Evolutionary conservation across 371 early-diverging fungal species (phyloP).

Genomic region (Choanephora cucurbitarum): DNA sequence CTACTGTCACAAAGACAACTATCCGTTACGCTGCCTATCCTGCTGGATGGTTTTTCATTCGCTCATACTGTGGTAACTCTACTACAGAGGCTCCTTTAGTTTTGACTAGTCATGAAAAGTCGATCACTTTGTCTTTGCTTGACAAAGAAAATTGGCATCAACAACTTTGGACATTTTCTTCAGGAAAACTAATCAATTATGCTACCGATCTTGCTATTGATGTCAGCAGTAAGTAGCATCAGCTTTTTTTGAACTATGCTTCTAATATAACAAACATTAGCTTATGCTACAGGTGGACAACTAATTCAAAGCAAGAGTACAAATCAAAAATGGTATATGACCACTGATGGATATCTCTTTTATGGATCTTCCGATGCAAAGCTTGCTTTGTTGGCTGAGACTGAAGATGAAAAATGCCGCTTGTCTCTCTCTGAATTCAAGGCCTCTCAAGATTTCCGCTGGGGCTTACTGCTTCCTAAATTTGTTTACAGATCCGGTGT

Average conservation of each 20-base stretch:
- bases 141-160: constrained; percentile 38
- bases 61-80: constrained; percentile 26
- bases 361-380: constrained; percentile 27
- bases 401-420: constrained; percentile 10
- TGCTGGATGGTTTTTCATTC: constrained; percentile 48
- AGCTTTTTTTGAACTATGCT: neutral
- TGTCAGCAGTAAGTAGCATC: constrained; percentile 31
- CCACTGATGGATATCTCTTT: constrained; percentile 26
- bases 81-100: constrained; percentile 45
- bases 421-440: constrained; percentile 18
- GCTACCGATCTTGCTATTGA: constrained; percentile 48
- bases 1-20: constrained; percentile 25
- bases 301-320: constrained; percentile 16
- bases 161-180: constrained; percentile 55
- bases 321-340: constrained; percentile 27
- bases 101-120: constrained; percentile 32
- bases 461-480: constrained; percentile 32
- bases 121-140: constrained; percentile 25
- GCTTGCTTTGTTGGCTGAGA: constrained; percentile 26
- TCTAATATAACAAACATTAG: constrained; percentile 8
- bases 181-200: constrained; percentile 55
- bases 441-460: constrained; percentile 19
- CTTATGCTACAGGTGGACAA: constrained; percentile 17
- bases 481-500: constrained; percentile 23
- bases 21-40: constrained; percentile 48